These are phyloP conservation scores for Pugionium cornutum DNA, from an alignment of 345 rosid genomes.

Conservation along the genomic window DNA sequence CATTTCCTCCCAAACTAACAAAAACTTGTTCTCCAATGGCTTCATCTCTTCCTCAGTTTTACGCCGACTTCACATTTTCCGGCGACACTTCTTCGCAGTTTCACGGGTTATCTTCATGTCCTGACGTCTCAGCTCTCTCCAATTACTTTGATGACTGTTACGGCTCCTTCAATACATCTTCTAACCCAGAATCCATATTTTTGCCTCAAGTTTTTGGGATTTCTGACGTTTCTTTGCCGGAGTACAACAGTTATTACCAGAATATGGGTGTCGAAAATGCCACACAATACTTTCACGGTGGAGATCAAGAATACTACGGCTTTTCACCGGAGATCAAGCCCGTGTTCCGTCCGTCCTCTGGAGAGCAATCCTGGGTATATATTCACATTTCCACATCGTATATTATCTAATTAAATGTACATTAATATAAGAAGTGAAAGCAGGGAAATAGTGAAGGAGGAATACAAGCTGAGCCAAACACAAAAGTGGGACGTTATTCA, in stretches of 20 bases:
- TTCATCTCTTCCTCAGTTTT: constrained; percentile 56
- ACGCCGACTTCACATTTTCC: constrained; percentile 45
- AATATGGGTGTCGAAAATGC: constrained; percentile 33
- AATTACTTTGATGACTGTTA: constrained; percentile 28
- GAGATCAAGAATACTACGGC: constrained; percentile 54
- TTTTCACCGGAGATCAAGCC: constrained; percentile 53
- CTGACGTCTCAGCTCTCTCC: constrained; percentile 33
- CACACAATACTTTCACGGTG: constrained; percentile 37
- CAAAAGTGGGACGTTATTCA: constrained; percentile 70
- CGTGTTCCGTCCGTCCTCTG: constrained; percentile 36
- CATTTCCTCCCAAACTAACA: constrained; percentile 33
- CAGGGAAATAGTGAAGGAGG: constrained; percentile 51
- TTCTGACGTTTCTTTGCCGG: constrained; percentile 42
- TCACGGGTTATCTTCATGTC: constrained; percentile 33
- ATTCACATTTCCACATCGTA: background rate
- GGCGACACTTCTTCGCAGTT: constrained; percentile 43
- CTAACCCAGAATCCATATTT: constrained; percentile 29
- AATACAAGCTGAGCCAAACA: constrained; percentile 44
- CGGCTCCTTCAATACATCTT: constrained; percentile 25
- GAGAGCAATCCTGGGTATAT: constrained; percentile 49
- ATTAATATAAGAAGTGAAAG: constrained; percentile 14
- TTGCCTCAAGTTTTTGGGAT: constrained; percentile 38
- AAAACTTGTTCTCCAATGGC: constrained; percentile 41
- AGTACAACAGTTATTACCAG: constrained; percentile 39
- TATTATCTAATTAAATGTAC: background rate